A percentile compares a stretch with the other conserved stretches of the same genome.
phyloP scores from a whole-genome alignment of 1,284 basidiomycete species.

The Abortiporus biennis region DNA sequence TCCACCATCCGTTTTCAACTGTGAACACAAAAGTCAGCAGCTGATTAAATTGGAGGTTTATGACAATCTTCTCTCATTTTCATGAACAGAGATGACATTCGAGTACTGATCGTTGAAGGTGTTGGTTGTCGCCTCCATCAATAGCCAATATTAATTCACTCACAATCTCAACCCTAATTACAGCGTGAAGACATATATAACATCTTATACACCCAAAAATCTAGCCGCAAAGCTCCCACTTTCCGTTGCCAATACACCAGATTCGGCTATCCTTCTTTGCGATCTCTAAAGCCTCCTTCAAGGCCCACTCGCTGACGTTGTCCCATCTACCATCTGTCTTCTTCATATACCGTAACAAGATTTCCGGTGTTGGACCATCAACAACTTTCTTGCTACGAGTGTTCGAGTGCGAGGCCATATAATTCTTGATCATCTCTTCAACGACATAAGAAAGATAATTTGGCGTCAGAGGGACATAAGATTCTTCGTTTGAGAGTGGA shows the following conservation, averaged over 20 bases:
- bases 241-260: conserved; percentile 36
- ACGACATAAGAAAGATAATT: conserved; percentile 42
- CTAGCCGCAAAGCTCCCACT: conserved; percentile 32
- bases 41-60: no score
- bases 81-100: no score
- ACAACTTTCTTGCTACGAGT: conserved; percentile 10
- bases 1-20: no score
- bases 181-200: no score
- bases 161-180: no score
- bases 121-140: no score
- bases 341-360: conserved; percentile 39
- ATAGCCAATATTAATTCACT: no score
- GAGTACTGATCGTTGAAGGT: no score
- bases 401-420: conserved; percentile 22
- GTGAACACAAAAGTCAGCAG: no score
- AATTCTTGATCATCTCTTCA: conserved; percentile 34
- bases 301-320: conserved; percentile 51
- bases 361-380: conserved; percentile 41
- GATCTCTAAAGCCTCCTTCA: conserved; percentile 51
- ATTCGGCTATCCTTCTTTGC: conserved; percentile 37
- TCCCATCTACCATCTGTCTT: conserved; percentile 56
- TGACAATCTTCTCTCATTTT: no score
- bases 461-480: conserved; percentile 56
- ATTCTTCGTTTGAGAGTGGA: conserved; percentile 49
- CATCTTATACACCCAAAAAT: conserved; percentile 6